Base-by-base conservation (phyloP, 352 stramenopile species). In the Phytophthora syringae region DNA sequence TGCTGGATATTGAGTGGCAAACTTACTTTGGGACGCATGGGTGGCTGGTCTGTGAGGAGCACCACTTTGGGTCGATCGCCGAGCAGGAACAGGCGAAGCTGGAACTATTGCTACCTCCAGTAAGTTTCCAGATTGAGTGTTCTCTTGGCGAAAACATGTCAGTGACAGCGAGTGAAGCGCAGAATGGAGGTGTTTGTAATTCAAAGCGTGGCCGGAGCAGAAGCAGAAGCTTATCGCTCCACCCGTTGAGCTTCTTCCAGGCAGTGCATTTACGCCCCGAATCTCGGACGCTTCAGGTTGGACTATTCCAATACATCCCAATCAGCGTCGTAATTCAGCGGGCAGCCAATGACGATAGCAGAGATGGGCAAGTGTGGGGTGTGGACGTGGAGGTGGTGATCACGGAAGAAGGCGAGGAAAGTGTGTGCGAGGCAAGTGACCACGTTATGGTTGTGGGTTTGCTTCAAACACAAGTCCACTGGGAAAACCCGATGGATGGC, bases 21-120 rank as follows among this genome's bases (percentile, higher is more conserved):
- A 88, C 79, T 15, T 74, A 79, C 70, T 88, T 82, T 36, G 79
- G 79, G 11, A 76, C 72, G 20, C 67, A 59, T 21, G 79, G 79
- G 22, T 32, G 48, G 6, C 43, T 88, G 36, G 37, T 61, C 1
- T 73, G 54, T 32, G 54, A 73, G 34, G 53, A 73, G 1, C 20
- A 47, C 13, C 61, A 76, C 45, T 7, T 79, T 15, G 66, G 52
- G 28, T 22, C 48, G 1, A 55, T 45, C 30, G n/a, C 9, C 15
- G 49, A 70, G 6, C 48, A 60, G n/a, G 32, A 58, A 12, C 27
- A 68, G 16, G 54, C 52, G 28, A 67, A 57, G 25, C 21, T 57
- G 15, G 76, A 87, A 34, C 45, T 88, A 27, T 7, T 72, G 3
- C 56, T 70, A 32, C 67, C 79, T 1, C 52, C 67, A 18, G 30